Evolutionary conservation across 345 rosid species (phyloP).

Genomic region (Viola odorata): DNA sequence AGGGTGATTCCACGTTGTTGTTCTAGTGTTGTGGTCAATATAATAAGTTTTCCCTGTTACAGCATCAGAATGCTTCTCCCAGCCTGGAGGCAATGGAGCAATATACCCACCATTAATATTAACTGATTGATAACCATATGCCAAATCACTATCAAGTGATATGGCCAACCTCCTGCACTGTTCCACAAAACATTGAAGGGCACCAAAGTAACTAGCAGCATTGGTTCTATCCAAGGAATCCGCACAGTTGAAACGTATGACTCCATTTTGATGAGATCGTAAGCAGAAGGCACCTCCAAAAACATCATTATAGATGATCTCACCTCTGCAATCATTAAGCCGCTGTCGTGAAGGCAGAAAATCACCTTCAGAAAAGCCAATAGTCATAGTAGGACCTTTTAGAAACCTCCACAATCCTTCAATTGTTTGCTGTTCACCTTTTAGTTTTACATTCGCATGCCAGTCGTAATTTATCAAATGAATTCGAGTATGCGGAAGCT

Average conservation of each 20-base stretch:
- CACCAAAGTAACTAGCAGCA: slow-evolving; percentile 94
- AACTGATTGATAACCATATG: slow-evolving; percentile 53
- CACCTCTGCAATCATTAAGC: slow-evolving; percentile 87
- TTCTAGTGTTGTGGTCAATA: slow-evolving; percentile 90
- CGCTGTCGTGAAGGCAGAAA: slow-evolving; percentile 72
- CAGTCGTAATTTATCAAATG: slow-evolving; percentile 82
- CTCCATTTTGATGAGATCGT: slow-evolving; percentile 95
- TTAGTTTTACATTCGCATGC: slow-evolving; percentile 75
- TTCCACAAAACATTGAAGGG: slow-evolving; percentile 93
- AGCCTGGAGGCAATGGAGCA: slow-evolving; percentile 94
- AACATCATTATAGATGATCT: slow-evolving; percentile 66
- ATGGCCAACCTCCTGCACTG: slow-evolving; percentile 82
- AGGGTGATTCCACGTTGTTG: slow-evolving; percentile 95
- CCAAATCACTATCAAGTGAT: slow-evolving; percentile 80
- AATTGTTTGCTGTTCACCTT: slow-evolving; percentile 89
- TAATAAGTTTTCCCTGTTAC: slow-evolving; percentile 83
- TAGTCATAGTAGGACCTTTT: slow-evolving; percentile 58
- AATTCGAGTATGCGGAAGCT: slow-evolving; percentile 66
- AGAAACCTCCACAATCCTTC: slow-evolving; percentile 86
- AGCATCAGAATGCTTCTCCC: slow-evolving; percentile 94
- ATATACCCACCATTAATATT: slow-evolving; percentile 55
- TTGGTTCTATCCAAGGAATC: slow-evolving; percentile 98
- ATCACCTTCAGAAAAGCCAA: slow-evolving; percentile 90
- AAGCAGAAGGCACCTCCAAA: slow-evolving; percentile 87
- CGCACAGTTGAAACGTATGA: slow-evolving; percentile 90